phyloP scores from a whole-genome alignment of 1,139 yeast species.

The Suhomyces yuchorum region DNA sequence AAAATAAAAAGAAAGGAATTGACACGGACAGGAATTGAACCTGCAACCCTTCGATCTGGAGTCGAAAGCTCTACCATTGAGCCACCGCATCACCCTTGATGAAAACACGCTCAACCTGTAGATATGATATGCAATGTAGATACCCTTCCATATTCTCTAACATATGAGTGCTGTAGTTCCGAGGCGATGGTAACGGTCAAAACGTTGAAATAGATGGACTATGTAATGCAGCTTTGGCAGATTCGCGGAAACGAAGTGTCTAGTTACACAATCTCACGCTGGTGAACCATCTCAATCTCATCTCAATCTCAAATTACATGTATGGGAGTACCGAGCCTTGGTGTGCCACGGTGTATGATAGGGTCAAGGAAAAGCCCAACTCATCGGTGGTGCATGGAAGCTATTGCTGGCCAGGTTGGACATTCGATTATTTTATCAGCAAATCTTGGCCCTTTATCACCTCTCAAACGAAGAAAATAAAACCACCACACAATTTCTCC shows the following conservation, averaged over 20 bases:
- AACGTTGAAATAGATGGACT: not conserved
- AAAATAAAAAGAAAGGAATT: slow-evolving; percentile 14
- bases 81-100: slow-evolving; percentile 61
- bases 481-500: not conserved
- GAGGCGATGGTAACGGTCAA: not conserved
- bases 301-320: not conserved
- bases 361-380: no score
- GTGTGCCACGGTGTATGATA: no score
- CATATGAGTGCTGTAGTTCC: no score
- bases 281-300: not conserved
- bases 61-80: slow-evolving; percentile 92
- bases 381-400: no score
- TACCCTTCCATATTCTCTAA: no score
- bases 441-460: not conserved
- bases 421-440: not conserved
- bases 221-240: not conserved
- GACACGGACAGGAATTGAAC: slow-evolving; percentile 29
- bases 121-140: not conserved
- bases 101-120: not conserved
- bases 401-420: no score
- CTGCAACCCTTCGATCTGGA: slow-evolving; percentile 69
- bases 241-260: not conserved
- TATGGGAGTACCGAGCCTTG: no score
- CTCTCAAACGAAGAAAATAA: not conserved
- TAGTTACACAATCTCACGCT: not conserved